phyloP scores from a whole-genome alignment of 805 yeast genomes.

The Vanderwaltozyma polyspora region DNA sequence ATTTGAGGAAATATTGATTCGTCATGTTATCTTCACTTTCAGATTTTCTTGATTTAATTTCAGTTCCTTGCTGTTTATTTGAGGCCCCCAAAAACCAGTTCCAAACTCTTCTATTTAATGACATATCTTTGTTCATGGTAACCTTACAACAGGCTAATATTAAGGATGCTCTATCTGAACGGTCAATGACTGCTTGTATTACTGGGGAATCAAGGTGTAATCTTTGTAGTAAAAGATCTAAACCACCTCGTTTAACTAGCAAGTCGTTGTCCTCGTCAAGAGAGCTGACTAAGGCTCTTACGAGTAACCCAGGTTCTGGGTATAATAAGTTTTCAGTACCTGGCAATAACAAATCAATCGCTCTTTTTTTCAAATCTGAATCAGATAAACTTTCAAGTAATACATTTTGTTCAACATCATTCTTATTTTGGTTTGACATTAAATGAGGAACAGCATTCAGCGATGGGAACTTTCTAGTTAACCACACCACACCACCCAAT shows the following conservation, averaged over 20 bases:
- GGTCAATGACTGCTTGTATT: conserved; percentile 35
- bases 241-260: conserved; percentile 76
- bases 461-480: conserved; percentile 47
- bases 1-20: conserved; percentile 39
- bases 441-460: conserved; percentile 27
- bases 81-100: conserved; percentile 67
- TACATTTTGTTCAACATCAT: neutral
- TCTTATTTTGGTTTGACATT: neutral
- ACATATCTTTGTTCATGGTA: conserved; percentile 79
- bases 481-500: conserved; percentile 75
- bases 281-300: conserved; percentile 64
- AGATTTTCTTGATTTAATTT: neutral
- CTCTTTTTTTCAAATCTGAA: neutral
- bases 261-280: conserved; percentile 53
- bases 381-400: neutral
- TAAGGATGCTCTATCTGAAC: conserved; percentile 45
- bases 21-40: neutral
- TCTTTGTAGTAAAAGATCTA: conserved; percentile 64
- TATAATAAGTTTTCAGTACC: conserved; percentile 50
- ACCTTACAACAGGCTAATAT: conserved; percentile 55
- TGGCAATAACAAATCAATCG: conserved; percentile 36
- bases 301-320: conserved; percentile 74
- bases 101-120: conserved; percentile 88
- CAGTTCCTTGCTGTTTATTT: too few species aligned
- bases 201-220: conserved; percentile 55